Base-by-base conservation (phyloP, 2,329 filamentous ascomycete species). In the Nemania abortiva region DNA sequence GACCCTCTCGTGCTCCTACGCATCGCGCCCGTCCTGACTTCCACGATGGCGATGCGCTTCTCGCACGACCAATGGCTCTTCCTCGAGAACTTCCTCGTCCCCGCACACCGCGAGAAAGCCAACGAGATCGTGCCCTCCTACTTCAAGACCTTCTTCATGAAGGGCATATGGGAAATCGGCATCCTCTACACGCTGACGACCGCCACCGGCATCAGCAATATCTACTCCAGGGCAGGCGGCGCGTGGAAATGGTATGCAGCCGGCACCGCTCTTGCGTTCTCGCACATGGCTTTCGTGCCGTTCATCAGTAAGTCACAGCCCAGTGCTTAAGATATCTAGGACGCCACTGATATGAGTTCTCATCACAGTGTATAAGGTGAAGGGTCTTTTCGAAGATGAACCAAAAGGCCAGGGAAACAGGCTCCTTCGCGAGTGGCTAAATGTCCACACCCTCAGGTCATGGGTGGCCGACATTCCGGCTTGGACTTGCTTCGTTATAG, bases 51-150 rank as follows among this genome's bases (percentile, higher is more conserved):
- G 0, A 78, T 86, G 59, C 79, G 82, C 72, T 85, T 80, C 77
- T 82, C 84, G 15, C 77, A 77, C 49, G 83, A 85, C 75, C 83
- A 85, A 70, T 79, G 81, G 69, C 72, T 81, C 59, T 84, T 85
- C 75, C 79, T 85, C 49, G 71, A 74, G 57, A 73, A 78, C 72
- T 73, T 85, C 67, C 78, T 81, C 3, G 73, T 71, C 7, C 70
- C 75, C 13, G 70, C 75, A 34, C 72, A 79, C 22, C 74, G 77
- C 47, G 62, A 74, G 31, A 73, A 75, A 29, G 76, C 77, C 71
- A 79, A 82, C 71, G 69, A 74, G 15, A 69, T 84, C 15, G 77
- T 85, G 4, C 84, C 84, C 0, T 71, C 76, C 3, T 86, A 84
- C 77, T 86, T 83, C 74, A 72, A 72, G 3, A 66, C 71, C 45